A percentile compares a stretch with the other conserved stretches of the same genome.
Evolutionary conservation across 352 stramenopile genomes (phyloP).

Genomic region (Globisporangium okanoganense): DNA sequence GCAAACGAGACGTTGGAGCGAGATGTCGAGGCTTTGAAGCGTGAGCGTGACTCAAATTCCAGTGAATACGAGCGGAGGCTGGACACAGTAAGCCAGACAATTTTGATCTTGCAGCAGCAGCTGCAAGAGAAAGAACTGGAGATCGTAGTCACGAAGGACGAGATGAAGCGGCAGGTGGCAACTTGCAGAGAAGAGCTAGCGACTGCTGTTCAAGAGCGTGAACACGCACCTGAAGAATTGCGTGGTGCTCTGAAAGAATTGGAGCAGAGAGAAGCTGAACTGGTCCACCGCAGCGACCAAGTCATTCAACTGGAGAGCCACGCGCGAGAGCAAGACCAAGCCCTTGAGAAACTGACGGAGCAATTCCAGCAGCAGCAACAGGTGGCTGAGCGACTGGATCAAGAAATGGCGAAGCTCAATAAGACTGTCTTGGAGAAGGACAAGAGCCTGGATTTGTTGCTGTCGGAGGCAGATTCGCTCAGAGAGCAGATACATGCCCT

Average conservation of each 20-base stretch:
- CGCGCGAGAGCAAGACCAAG: background rate
- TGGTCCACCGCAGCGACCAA: background rate
- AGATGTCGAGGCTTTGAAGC: background rate
- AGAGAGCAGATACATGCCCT: background rate
- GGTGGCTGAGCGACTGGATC: background rate
- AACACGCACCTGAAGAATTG: background rate
- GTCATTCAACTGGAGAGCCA: background rate
- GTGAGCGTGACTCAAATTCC: background rate
- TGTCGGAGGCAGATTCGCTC: background rate
- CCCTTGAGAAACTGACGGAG: background rate
- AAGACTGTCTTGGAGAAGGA: background rate
- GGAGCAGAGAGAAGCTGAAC: background rate
- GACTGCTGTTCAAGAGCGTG: background rate
- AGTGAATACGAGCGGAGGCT: background rate
- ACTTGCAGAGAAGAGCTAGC: background rate
- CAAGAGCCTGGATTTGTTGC: background rate
- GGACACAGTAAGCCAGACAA: background rate
- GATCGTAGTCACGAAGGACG: background rate
- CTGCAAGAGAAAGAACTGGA: conserved; percentile 1
- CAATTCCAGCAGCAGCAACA: background rate
- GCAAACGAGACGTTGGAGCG: conserved; percentile 2
- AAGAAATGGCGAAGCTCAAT: background rate
- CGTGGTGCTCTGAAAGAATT: background rate
- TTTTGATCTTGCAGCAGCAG: background rate
- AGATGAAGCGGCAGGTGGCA: background rate